Base-by-base conservation (phyloP, 352 stramenopile genomes). In the Phytophthora syringae region DNA sequence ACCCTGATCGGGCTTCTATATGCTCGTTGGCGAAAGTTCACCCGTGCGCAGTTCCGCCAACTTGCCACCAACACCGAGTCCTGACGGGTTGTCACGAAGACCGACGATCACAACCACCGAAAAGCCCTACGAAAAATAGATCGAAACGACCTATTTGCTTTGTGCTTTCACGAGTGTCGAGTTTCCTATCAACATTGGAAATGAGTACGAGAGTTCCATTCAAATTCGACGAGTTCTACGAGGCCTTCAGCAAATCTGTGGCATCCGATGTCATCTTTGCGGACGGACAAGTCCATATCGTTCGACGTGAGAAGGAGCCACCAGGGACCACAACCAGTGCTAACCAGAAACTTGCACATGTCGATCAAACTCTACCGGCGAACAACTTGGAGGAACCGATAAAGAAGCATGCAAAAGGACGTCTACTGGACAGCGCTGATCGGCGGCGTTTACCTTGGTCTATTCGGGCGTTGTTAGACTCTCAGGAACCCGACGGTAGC, bases 171-270 rank as follows among this genome's bases (percentile, higher is more conserved):
- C 9, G 9, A 5, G 5, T 32, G 27, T 32, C 27, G 5, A 32
- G 9, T 28, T n/a, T 30, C 37, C 30, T 45, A n/a, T 42, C 43
- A 51, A 12, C 21, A 20, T 28, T 45, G 18, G 28, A 67, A 52
- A 71, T 70, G 63, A 52, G 32, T 58, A 18, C 12, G 12, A 60
- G 57, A 25, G 10, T n/a, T 24, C 45, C 64, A 22, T 83, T 77
- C 52, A 79, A 58, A 25, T 91, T 91, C 39, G 82, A 89, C 5
- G 80, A 86, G 16, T 91, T 91, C 52, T 89, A 88, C 55, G 61
- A 70, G 30, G 82, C 82, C 2, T 92, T 92, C 59, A 66, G 79
- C 42, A 82, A 79, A 48, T 92, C 82, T 20, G 77, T 92, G 37
- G 51, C 70, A 9, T 69, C 57, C 12, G 72, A 87, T 50, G 64